Base-by-base conservation (phyloP, 75 land plant genomes). In the Azolla pinnata region DNA sequence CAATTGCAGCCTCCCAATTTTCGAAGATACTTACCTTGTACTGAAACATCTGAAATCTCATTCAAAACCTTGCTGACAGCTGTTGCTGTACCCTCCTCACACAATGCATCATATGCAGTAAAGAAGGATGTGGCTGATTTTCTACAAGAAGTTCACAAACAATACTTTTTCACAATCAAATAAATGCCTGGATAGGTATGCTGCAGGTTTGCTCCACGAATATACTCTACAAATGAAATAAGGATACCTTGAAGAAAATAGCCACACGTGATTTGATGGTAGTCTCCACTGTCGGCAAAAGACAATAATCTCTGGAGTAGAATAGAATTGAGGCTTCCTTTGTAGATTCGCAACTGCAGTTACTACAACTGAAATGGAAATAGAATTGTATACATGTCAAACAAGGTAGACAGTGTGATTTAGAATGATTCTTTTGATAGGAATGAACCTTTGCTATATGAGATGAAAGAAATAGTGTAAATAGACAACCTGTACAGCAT, bases 321-420 rank as follows among this genome's bases (percentile, higher is more conserved):
- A 85, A 54, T 78, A 83, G 56, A 93, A 93, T 26, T 75, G 82
- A 34, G 98, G 98, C 46, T 85, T 85, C 29, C 96, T 80, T 16
- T 79, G 81, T 55, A 93, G 58, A 54, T 93, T 87, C 25, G 98
- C 86, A 12, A 93, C 98, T 28, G 98, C 98, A n/a, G 98, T 93
- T 54, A 93, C 98, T 5, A 93, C 98, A 59, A 73, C 98, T 46
- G 17, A 4, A 46, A 17, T 2, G 2, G 21, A 2, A 46, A 46
- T 14, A 46, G 49, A 4, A 23, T 17, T 91, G 88, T 49, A 14
- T 38, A 54, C 68, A 44, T 45, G 44, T n/a, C n/a, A n/a, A n/a
- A n/a, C n/a, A n/a, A n/a, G n/a, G n/a, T n/a, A n/a, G n/a, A n/a
- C n/a, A n/a, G n/a, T n/a, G n/a, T n/a, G n/a, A n/a, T n/a, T n/a